Conservation (phyloP, 108 stramenopile genomes). For the Mediolabrus comicus region DNA sequence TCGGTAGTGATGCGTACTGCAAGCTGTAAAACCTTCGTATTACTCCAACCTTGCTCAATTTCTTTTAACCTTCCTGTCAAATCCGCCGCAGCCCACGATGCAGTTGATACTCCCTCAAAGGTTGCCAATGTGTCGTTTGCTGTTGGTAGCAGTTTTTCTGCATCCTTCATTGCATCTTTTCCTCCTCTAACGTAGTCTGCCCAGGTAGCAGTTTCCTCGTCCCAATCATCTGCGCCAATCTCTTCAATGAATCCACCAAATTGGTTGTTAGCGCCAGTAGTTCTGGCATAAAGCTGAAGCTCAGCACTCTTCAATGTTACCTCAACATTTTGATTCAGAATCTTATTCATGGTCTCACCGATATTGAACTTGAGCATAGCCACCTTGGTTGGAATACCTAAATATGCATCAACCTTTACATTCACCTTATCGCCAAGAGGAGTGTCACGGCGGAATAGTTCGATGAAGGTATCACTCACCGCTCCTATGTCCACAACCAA, state of each 20-base stretch:
- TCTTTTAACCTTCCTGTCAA: conserved; percentile 6
- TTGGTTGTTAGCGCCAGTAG: not conserved
- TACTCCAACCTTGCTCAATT: not conserved
- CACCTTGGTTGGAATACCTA: not conserved
- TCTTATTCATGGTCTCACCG: not conserved
- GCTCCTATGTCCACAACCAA: not conserved
- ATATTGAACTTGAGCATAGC: not conserved
- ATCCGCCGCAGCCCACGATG: conserved; percentile 18
- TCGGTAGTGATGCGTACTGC: conserved; percentile 29
- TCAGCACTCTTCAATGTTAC: not conserved
- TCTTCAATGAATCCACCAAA: conserved; percentile 5
- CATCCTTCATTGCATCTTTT: not conserved
- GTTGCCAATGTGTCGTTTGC: not conserved
- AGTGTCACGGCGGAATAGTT: not conserved
- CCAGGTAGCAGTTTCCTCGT: not conserved
- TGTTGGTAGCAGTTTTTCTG: not conserved
- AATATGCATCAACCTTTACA: not conserved
- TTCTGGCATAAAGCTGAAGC: not conserved
- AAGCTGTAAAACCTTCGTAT: not conserved
- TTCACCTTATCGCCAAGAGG: not conserved
- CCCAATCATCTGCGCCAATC: not conserved
- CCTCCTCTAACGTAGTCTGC: not conserved
- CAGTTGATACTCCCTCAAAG: not conserved
- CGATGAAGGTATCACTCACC: not conserved
- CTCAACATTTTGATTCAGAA: not conserved